phyloP scores from a whole-genome alignment of 192 early-diverging fungal genomes.

The Jimgerdemannia flammicorona region DNA sequence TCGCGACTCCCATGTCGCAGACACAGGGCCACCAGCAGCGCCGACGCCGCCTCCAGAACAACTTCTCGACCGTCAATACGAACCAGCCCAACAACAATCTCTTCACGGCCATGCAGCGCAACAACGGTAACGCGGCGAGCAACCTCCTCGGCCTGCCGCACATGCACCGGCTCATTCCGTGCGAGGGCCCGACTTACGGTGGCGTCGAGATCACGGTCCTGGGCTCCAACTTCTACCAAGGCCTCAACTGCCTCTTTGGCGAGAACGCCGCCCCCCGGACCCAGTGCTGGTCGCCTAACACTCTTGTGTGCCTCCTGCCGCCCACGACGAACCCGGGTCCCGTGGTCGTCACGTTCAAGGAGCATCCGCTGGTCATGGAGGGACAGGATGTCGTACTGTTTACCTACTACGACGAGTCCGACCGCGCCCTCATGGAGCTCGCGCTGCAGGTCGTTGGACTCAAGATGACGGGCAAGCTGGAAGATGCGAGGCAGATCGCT shows the following conservation, averaged over 20 bases:
- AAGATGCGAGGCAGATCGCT: slow-evolving; percentile 61
- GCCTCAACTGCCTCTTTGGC: slow-evolving; percentile 73
- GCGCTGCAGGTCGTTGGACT: slow-evolving; percentile 78
- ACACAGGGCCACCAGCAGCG: slow-evolving; percentile 20
- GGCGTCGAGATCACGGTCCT: slow-evolving; percentile 73
- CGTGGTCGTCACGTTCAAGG: slow-evolving; percentile 49
- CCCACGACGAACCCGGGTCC: slow-evolving; percentile 61
- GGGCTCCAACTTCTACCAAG: slow-evolving; percentile 68
- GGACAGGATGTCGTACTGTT: slow-evolving; percentile 40
- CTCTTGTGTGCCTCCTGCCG: slow-evolving; percentile 72
- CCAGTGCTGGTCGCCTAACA: slow-evolving; percentile 66
- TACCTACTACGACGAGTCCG: slow-evolving; percentile 61
- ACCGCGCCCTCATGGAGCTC: slow-evolving; percentile 76
- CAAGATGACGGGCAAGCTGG: slow-evolving; percentile 60
- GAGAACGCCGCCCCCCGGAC: slow-evolving; percentile 57
- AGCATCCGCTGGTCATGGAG: slow-evolving; percentile 26
- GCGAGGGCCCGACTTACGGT: slow-evolving; percentile 75
- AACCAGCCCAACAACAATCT: background rate
- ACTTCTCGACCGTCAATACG: slow-evolving; percentile 19
- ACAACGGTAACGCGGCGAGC: background rate
- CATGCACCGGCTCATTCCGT: slow-evolving; percentile 66
- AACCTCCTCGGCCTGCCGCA: slow-evolving; percentile 15
- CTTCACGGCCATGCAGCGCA: background rate
- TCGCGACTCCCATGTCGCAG: slow-evolving; percentile 1
- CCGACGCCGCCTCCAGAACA: slow-evolving; percentile 27